Base-by-base conservation (phyloP, 2,329 filamentous ascomycete species). In the Apiospora kogelbergensis region DNA sequence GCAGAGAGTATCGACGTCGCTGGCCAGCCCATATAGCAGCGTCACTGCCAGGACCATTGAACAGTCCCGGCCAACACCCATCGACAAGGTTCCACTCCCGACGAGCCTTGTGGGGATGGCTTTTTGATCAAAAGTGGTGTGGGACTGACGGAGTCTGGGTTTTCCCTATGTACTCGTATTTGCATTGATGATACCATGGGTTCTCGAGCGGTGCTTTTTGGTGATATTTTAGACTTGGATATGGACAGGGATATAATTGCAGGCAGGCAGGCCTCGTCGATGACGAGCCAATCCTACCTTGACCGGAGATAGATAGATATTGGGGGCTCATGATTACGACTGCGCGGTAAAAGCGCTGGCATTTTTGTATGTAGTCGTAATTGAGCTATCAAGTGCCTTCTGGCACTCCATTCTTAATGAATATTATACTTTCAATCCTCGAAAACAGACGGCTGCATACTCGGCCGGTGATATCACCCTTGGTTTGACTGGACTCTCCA, bases 1-100 rank as follows among this genome's bases (percentile, higher is more conserved):
- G 68, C 81, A 80, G 68, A 86, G 82, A 6, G 72, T 82, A 60
- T 81, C 82, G n/a, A 85, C 84, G 2, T 84, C 80, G 15, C 84
- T 60, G 53, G 53, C 84, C 77, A 87, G 85, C 24, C 82, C 84
- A 9, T 81, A 82, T 67, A 85, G 83, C 74, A 83, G 80, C 10
- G 78, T 83, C 17, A 80, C 79, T 40, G 81, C 81, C 13, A 83
- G 80, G 69, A 77, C 80, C 64, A 76, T 81, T 66, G 81, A 81
- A 69, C 79, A 74, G 66, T 71, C 72, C 26, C 72, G 70, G 69
- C 68, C 69, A 17, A 69, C 73, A 37, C 26, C 53, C 64, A 71
- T 75, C 67, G 75, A 75, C 53, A 41, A 44, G 42, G 44, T 48
- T 42, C 67, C 65, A 17, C 57, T 26, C 24, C 69, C 53, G 37